Base-by-base conservation (phyloP, 176 grass and related monocot genomes). In the Cocos nucifera region DNA sequence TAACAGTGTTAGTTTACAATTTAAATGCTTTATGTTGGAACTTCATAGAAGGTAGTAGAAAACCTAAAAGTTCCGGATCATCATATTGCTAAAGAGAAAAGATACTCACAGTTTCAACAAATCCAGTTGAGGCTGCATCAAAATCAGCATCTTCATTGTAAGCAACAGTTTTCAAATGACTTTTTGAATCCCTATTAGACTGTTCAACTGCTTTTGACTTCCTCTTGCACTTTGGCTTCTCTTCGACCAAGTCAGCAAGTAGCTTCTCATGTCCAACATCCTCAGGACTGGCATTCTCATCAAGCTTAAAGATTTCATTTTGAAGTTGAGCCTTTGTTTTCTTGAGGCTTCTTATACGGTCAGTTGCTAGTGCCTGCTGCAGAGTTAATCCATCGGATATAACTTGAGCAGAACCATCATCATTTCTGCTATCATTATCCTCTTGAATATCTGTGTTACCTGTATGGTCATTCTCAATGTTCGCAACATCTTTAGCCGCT, bases 21-120 rank as follows among this genome's bases (percentile, higher is more conserved):
- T 44, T 44, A 44, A 44, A 12, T 1, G 35, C 35, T 44, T 12
- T 14, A 9, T 44, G 35, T 44, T 44, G 35, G 35, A 9, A 44
- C 35, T 44, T 44, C 2, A 12, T 44, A 14, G 9, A 12, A 44
- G 10, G 10, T 44, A 44, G 10, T 3, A 44, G 35, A 44, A 44
- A 14, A 44, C 8, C 35, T 44, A 44, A 44, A 44, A 12, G 35
- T 44, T 44, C 10, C 2, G 10, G 10, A 10, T 44, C 35, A 44
- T 44, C 10, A 3, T 44, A 9, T 14, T 44, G 35, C 35, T 44
- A 44, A 44, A 44, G 10, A 2, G 35, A 39, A 10, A 44, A 44
- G 9, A 12, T 63, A 51, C 78, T 88, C 85, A 97, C 92, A 27
- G 87, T 90, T 81, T 97, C 87, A 78, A 91, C 87, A 81, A 97